phyloP scores from a whole-genome alignment of 306 rosid genomes.

The Albizia julibrissin region DNA sequence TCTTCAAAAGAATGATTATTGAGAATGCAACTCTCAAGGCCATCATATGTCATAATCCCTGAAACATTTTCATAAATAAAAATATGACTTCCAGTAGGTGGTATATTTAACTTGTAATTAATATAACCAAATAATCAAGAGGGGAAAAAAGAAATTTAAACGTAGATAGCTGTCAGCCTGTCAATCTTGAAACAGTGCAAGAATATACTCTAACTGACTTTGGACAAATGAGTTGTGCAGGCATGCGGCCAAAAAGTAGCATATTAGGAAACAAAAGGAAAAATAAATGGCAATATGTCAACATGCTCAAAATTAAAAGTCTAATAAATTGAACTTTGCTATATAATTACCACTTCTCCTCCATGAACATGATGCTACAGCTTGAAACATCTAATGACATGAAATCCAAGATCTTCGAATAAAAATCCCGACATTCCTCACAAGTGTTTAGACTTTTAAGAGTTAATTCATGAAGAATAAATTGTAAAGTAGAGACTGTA shows the following conservation, averaged over 20 bases:
- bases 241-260: slow-evolving; percentile 41
- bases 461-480: slow-evolving; percentile 20
- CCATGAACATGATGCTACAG: not conserved
- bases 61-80: slow-evolving; percentile 37
- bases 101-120: not conserved
- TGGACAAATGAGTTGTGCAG: slow-evolving; percentile 33
- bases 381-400: slow-evolving; percentile 14
- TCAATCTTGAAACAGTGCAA: slow-evolving; percentile 39
- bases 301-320: slow-evolving; percentile 20
- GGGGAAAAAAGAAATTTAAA: not conserved
- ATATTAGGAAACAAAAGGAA: not conserved
- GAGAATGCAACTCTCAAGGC: slow-evolving; percentile 86
- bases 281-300: not conserved
- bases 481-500: slow-evolving; percentile 24
- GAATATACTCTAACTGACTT: slow-evolving; percentile 41
- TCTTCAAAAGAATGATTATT: slow-evolving; percentile 66
- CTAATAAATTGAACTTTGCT: not conserved
- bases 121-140: not conserved
- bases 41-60: slow-evolving; percentile 87
- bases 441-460: not conserved
- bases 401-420: slow-evolving; percentile 12
- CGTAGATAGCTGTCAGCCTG: slow-evolving; percentile 32
- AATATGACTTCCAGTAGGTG: slow-evolving; percentile 2
- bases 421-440: not conserved
- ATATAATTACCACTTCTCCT: not conserved